Conservation (phyloP, 257 asterid species). For the Solanum appendiculatum region DNA sequence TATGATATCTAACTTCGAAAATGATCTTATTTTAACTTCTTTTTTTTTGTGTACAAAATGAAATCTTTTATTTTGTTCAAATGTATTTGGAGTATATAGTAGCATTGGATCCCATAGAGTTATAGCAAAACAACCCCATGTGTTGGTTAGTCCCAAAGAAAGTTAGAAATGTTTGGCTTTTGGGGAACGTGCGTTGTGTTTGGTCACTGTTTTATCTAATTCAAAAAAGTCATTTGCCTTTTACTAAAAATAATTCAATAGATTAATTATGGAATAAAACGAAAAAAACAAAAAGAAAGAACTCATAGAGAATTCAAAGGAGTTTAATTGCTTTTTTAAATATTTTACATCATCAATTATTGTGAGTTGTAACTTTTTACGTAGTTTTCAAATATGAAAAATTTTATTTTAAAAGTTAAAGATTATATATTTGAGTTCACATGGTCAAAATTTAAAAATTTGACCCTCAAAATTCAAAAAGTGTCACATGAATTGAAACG, state of each 20-base stretch:
- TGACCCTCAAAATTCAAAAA: no score
- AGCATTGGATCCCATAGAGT: conserved; percentile 53
- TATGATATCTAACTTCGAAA: background rate
- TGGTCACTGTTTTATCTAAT: background rate
- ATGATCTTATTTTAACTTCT: background rate
- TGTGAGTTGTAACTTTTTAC: background rate
- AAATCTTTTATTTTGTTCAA: background rate
- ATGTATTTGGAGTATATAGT: background rate
- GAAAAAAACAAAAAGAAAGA: background rate
- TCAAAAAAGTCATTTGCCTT: background rate
- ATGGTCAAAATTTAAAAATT: no score
- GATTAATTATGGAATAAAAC: background rate
- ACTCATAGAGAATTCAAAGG: background rate
- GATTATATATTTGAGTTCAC: no score
- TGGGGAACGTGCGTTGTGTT: conserved; percentile 32
- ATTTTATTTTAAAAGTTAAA: no score
- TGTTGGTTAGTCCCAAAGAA: conserved; percentile 37
- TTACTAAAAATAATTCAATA: background rate
- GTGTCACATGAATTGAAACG: no score
- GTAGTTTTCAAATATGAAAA: no score
- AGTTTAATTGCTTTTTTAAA: no score
- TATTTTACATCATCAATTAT: no score
- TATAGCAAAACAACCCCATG: conserved; percentile 46
- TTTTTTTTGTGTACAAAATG: background rate
- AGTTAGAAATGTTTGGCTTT: conserved; percentile 38